Conservation (phyloP, 1,284 basidiomycete genomes). For the Ganoderma sinense region DNA sequence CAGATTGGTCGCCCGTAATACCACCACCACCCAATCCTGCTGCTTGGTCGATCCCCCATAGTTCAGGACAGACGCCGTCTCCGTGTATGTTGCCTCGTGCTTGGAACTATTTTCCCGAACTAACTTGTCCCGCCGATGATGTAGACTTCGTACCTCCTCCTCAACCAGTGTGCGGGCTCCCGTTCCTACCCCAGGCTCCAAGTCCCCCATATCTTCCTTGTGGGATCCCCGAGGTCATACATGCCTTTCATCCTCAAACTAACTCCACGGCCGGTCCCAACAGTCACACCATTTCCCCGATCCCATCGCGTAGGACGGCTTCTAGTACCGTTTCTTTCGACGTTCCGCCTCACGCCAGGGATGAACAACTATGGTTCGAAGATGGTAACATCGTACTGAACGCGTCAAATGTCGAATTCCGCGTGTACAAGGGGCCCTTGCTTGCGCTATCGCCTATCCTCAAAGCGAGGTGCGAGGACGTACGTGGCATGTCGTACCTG, state of each 20-base stretch:
- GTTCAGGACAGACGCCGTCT: too few species aligned
- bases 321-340: not conserved
- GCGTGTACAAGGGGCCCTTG: slow-evolving; percentile 24
- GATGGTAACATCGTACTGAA: slow-evolving; percentile 18
- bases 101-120: not conserved
- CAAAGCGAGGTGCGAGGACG: not conserved
- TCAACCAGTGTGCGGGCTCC: too few species aligned
- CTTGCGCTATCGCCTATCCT: not conserved
- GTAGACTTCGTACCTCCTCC: not conserved
- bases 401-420: slow-evolving; percentile 14
- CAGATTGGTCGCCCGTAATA: not conserved
- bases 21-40: too few species aligned
- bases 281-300: not conserved
- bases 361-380: slow-evolving; percentile 21
- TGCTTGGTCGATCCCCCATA: too few species aligned
- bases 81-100: not conserved
- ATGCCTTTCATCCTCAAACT: too few species aligned
- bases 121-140: not conserved
- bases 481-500: too few species aligned
- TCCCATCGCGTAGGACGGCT: not conserved
- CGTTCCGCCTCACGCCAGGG: not conserved
- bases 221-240: not conserved
- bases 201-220: too few species aligned
- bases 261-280: too few species aligned
- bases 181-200: too few species aligned